These are phyloP conservation scores for Pilobolus umbonatus DNA, from an alignment of 192 early-diverging fungal genomes.

Conservation along the genomic window DNA sequence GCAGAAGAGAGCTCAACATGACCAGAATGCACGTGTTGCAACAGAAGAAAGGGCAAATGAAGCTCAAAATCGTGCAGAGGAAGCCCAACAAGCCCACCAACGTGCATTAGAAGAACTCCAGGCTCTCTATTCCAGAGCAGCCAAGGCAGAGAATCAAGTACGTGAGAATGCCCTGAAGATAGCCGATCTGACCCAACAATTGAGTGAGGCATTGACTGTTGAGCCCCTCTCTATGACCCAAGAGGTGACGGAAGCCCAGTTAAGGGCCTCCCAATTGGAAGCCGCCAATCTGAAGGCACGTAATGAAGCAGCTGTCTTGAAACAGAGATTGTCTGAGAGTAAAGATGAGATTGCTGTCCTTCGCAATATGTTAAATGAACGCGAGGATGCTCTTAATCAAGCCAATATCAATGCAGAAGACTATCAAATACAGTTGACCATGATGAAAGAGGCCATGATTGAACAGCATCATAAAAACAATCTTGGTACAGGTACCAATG, in stretches of 20 bases:
- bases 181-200: conserved; percentile 23
- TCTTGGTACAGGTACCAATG: not conserved
- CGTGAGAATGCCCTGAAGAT: conserved; percentile 36
- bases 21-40: conserved; percentile 36
- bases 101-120: conserved; percentile 43
- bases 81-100: conserved; percentile 49
- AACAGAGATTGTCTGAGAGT: conserved; percentile 39
- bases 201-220: conserved; percentile 19
- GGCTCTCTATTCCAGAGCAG: conserved; percentile 40
- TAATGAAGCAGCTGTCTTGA: conserved; percentile 40
- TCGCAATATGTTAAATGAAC: conserved; percentile 34
- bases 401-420: conserved; percentile 42
- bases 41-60: conserved; percentile 47
- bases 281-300: conserved; percentile 42
- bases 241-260: conserved; percentile 36
- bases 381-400: conserved; percentile 39
- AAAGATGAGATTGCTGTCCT: conserved; percentile 41
- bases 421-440: conserved; percentile 40
- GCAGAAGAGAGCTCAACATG: conserved; percentile 46
- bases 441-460: conserved; percentile 46
- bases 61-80: conserved; percentile 48
- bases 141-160: conserved; percentile 37
- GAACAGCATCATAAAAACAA: not conserved
- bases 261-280: conserved; percentile 48
- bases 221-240: conserved; percentile 6